Evolutionary conservation across 73 alveolate genomes (phyloP).

Genomic region (Symbiodinium natans): DNA sequence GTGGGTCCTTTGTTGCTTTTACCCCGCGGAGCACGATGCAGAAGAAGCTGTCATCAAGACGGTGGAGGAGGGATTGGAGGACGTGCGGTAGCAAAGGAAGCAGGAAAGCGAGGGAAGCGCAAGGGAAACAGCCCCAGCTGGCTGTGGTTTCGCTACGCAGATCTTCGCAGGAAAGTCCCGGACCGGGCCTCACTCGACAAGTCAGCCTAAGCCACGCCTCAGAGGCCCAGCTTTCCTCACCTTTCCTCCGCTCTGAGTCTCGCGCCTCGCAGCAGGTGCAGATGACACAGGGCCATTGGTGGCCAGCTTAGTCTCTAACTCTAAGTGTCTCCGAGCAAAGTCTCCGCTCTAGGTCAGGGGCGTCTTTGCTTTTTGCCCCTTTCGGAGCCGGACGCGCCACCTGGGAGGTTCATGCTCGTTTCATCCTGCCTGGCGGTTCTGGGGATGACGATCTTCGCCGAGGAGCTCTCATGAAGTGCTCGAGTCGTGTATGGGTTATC

Average conservation of each 20-base stretch:
- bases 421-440: constrained; percentile 63
- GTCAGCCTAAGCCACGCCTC: constrained; percentile 36
- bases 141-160: not conserved
- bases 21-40: not conserved
- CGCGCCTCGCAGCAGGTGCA: not conserved
- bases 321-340: no score
- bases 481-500: constrained; percentile 2
- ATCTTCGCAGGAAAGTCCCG: not conserved
- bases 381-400: no score
- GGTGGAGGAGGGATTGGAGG: constrained; percentile 14
- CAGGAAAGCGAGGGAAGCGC: no score
- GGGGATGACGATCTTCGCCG: constrained; percentile 84
- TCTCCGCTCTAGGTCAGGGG: no score
- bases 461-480: no score
- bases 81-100: not conserved
- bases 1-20: not conserved
- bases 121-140: no score
- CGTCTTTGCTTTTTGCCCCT: no score
- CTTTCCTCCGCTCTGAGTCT: not conserved
- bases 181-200: constrained; percentile 43
- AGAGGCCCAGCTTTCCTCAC: not conserved
- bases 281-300: constrained; percentile 8
- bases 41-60: not conserved
- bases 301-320: not conserved
- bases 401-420: not conserved